Evolutionary conservation across 768 basidiomycete genomes (phyloP).

Genomic region (Leccinum uliginosum): DNA sequence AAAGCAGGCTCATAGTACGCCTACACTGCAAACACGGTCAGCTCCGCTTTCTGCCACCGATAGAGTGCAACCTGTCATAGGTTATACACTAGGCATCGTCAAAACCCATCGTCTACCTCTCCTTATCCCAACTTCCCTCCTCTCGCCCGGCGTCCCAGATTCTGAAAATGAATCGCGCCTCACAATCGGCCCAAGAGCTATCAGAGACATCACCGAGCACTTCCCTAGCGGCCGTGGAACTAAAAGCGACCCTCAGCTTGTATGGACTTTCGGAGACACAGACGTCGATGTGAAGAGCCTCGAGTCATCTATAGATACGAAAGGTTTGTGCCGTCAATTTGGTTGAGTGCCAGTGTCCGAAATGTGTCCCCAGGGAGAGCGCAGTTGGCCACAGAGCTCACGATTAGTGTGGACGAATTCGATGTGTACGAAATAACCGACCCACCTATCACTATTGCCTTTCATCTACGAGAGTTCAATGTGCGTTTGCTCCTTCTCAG

Average conservation of each 20-base stretch:
- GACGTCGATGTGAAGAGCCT: conserved; percentile 69
- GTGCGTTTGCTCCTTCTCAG: conserved; percentile 34
- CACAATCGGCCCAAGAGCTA: conserved; percentile 65
- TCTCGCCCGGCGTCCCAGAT: conserved; percentile 66
- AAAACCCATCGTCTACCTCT: conserved; percentile 78
- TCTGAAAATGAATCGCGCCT: conserved; percentile 56
- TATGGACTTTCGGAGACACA: conserved; percentile 71
- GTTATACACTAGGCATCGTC: conserved; percentile 54
- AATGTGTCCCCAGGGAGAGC: conserved; percentile 42
- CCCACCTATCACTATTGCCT: conserved; percentile 64
- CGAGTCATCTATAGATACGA: conserved; percentile 61
- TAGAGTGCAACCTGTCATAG: conserved; percentile 9
- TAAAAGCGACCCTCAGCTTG: conserved; percentile 71
- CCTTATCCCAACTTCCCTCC: conserved; percentile 50
- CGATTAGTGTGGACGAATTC: conserved; percentile 76
- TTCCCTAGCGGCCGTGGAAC: conserved; percentile 61
- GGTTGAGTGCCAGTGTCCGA: neutral
- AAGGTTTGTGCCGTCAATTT: conserved; percentile 39
- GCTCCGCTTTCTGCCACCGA: conserved; percentile 3
- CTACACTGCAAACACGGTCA: conserved; percentile 82
- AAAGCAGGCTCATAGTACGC: conserved; percentile 68
- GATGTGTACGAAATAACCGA: conserved; percentile 66
- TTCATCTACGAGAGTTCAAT: conserved; percentile 82
- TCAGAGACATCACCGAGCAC: conserved; percentile 79
- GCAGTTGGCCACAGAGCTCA: conserved; percentile 71